A percentile compares a stretch with the other conserved stretches of the same genome.
Evolutionary conservation across 2,329 filamentous ascomycete species (phyloP).

Genomic region (Colletotrichum noveboracense): DNA sequence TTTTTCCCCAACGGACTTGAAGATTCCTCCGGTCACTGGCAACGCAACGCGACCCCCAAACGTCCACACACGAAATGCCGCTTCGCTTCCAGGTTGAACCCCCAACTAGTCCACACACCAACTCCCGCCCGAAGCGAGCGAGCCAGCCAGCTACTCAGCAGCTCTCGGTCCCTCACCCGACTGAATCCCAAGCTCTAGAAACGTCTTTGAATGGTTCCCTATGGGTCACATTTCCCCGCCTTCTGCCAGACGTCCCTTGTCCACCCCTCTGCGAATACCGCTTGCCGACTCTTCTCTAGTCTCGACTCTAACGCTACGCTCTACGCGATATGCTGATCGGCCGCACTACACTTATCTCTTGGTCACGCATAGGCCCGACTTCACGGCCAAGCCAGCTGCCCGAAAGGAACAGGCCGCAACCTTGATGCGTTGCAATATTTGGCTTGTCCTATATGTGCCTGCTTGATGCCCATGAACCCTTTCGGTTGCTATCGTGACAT

Average conservation of each 20-base stretch:
- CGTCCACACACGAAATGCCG: conserved; percentile 2
- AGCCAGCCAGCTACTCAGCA: background rate
- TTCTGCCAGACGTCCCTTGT: background rate
- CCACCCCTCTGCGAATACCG: background rate
- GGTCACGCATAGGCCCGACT: conserved; percentile 5
- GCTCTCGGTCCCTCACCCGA: background rate
- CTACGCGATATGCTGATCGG: conserved; percentile 10
- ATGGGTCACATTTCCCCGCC: conserved; percentile 1
- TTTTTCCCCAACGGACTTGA: background rate
- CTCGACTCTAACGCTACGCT: background rate
- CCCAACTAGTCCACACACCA: background rate
- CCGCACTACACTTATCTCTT: background rate
- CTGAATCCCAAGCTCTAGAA: background rate
- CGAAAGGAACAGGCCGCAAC: background rate
- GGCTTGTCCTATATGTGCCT: background rate
- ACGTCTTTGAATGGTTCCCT: background rate
- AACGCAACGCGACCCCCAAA: background rate
- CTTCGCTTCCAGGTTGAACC: background rate
- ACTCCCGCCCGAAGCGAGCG: conserved; percentile 6
- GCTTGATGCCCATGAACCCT: background rate
- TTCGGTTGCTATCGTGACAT: background rate
- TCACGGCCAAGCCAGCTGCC: background rate
- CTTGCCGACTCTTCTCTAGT: background rate
- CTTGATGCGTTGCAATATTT: conserved; percentile 11
- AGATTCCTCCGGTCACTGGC: background rate